Base-by-base conservation (phyloP, 805 yeast genomes). In the Hanseniaspora guilliermondii region DNA sequence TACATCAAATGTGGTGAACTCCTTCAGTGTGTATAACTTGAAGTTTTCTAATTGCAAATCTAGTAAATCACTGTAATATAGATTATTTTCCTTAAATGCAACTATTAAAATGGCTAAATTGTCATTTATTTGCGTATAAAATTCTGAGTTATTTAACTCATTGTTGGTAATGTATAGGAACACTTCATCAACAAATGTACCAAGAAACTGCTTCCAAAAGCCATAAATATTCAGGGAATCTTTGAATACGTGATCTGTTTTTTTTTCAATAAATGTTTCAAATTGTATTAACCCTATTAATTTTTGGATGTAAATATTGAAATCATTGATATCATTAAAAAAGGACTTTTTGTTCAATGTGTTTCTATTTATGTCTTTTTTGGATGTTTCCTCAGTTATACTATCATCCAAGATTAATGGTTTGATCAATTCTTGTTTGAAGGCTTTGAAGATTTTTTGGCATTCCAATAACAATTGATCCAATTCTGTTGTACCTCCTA, bases 251-350 rank as follows among this genome's bases (percentile, higher is more conserved):
- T 76, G 79, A 53, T 79, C 77, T 0, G 93, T 84, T 7, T 79
- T 74, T 46, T 73, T 70, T 44, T 83, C 78, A 16, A 89, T 72
- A 53, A 79, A 76, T 54, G 82, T 78, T 67, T 93, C 96, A 60
- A 83, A 73, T 1, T 87, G 73, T 59, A 88, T 79, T 59, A 87
- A 87, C 0, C 95, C 96, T 3, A 82, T 72, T 12, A 88, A 71
- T 56, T 78, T 80, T 53, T 75, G 70, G 44, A 87, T 67, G 61
- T 82, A 80, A 4, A 74, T 75, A 49, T 75, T 78, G 22, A 85
- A 37, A 9, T 47, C 45, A 6, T 44, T n/a, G 3, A 55, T 21
- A 17, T 39, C 49, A 4, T 22, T 30, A 21, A 55, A 55, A 17
- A 16, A 16, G 1, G 66, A 17, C 76, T 70, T 37, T 73, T 74